Evolutionary conservation across 495 filamentous ascomycete genomes (phyloP).

Genomic region (Poronia punctata): DNA sequence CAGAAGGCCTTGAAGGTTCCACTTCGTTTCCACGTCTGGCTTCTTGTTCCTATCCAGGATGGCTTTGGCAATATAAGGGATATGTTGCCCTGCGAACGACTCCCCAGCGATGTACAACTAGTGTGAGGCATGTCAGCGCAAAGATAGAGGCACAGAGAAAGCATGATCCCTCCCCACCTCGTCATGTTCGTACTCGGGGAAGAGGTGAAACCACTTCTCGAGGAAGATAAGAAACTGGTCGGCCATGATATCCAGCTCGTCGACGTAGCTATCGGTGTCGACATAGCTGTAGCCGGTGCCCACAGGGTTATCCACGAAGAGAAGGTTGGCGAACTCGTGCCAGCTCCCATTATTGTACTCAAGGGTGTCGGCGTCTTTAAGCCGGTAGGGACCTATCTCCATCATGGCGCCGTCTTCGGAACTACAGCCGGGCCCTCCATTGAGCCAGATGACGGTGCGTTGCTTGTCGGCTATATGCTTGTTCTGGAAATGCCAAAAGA

Average conservation of each 20-base stretch:
- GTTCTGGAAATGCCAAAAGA: constrained; percentile 98
- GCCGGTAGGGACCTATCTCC: constrained; percentile 90
- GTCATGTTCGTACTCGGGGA: constrained; percentile 87
- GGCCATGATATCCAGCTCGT: constrained; percentile 84
- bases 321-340: constrained; percentile 93
- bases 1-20: constrained; percentile 81
- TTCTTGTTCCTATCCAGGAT: constrained; percentile 77
- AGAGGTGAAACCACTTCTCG: constrained; percentile 81
- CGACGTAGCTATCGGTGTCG: constrained; percentile 74
- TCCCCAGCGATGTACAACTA: constrained; percentile 92
- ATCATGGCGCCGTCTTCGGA: constrained; percentile 96
- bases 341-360: constrained; percentile 84
- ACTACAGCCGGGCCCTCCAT: constrained; percentile 93
- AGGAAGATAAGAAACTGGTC: constrained; percentile 80
- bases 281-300: constrained; percentile 96
- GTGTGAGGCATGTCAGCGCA: constrained; percentile 25
- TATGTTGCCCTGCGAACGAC: constrained; percentile 95
- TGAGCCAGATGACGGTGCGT: constrained; percentile 93
- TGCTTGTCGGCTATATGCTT: constrained; percentile 88
- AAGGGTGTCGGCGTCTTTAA: constrained; percentile 67
- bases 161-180: constrained; percentile 59
- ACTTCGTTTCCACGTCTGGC: constrained; percentile 36
- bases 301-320: constrained; percentile 96
- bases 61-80: constrained; percentile 86
- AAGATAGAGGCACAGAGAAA: constrained; percentile 1